These are phyloP conservation scores for Sarcomyxa edulis DNA, from an alignment of 768 basidiomycete species.

Conservation along the genomic window DNA sequence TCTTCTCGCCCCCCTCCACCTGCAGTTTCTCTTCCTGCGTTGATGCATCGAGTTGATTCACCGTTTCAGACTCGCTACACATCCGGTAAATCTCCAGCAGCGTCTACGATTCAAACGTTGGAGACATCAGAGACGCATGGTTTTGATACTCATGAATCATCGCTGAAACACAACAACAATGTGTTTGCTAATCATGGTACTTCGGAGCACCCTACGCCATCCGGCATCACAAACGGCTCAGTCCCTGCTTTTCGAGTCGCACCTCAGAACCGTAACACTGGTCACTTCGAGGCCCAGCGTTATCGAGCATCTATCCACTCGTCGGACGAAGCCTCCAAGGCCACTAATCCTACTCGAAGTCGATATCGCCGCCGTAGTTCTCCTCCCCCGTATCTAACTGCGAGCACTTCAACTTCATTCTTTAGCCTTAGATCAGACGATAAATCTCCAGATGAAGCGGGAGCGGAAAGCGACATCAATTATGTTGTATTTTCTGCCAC, in stretches of 20 bases:
- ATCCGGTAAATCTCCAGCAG: slow-evolving; percentile 29
- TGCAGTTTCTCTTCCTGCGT: too few species aligned
- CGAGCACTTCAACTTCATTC: slow-evolving; percentile 18
- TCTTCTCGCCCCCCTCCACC: too few species aligned
- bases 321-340: too few species aligned
- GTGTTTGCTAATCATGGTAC: slow-evolving; percentile 26
- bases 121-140: too few species aligned
- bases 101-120: slow-evolving; percentile 41
- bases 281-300: slow-evolving; percentile 1
- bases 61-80: not conserved
- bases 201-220: slow-evolving; percentile 1
- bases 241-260: slow-evolving; percentile 34
- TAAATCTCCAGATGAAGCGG: slow-evolving; percentile 13
- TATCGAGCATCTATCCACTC: slow-evolving; percentile 3
- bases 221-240: slow-evolving; percentile 25
- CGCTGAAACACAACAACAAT: slow-evolving; percentile 38
- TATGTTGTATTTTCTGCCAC: slow-evolving; percentile 16
- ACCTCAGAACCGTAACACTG: slow-evolving; percentile 13
- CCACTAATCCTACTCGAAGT: too few species aligned
- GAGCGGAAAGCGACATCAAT: slow-evolving; percentile 17
- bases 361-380: too few species aligned
- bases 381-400: not conserved
- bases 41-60: too few species aligned
- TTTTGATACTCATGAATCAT: slow-evolving; percentile 32
- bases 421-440: slow-evolving; percentile 6